phyloP scores from a whole-genome alignment of 495 filamentous ascomycete species.

The Xylaria longipes region DNA sequence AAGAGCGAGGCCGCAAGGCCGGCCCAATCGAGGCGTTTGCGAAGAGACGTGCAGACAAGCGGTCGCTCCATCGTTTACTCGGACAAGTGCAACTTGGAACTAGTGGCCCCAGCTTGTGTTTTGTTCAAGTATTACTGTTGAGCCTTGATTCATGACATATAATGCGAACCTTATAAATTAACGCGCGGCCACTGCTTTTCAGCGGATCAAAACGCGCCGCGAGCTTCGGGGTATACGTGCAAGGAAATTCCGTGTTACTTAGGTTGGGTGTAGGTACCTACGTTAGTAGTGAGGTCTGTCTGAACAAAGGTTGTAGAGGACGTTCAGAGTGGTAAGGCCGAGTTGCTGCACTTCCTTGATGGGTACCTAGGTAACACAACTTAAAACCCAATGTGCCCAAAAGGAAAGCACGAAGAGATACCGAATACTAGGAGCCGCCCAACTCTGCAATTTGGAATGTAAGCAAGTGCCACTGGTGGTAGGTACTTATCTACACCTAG shows the following conservation, averaged over 20 bases:
- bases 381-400: neutral
- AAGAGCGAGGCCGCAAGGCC: conserved; percentile 53
- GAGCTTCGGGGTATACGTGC: neutral
- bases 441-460: neutral
- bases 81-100: neutral
- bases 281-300: neutral
- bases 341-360: neutral
- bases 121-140: neutral
- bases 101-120: neutral
- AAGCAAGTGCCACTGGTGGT: neutral
- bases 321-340: neutral
- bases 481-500: neutral
- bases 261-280: neutral
- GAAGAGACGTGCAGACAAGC: conserved; percentile 63
- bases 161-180: neutral
- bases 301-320: neutral
- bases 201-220: neutral
- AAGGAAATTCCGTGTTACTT: neutral
- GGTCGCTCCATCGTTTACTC: conserved; percentile 26
- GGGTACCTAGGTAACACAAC: neutral
- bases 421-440: neutral
- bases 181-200: neutral
- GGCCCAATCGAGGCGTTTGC: conserved; percentile 58
- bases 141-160: neutral
- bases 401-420: conserved; percentile 7